These are phyloP conservation scores for Tolypocladium ophioglossoides DNA, from an alignment of 2,329 filamentous ascomycete species.

Conservation along the genomic window DNA sequence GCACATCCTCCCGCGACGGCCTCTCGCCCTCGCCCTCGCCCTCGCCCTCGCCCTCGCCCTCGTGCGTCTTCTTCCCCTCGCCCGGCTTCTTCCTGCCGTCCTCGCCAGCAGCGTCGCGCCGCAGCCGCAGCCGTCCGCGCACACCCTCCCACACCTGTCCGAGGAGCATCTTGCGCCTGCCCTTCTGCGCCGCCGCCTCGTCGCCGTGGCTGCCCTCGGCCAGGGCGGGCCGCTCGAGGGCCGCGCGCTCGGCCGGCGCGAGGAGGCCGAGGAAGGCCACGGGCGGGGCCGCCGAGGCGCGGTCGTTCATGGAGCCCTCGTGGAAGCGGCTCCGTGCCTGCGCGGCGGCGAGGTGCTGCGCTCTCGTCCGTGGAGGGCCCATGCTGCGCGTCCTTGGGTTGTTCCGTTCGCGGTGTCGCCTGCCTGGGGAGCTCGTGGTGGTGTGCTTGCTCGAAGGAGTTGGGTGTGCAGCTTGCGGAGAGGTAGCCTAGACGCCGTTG, in stretches of 20 bases:
- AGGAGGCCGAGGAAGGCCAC: slow-evolving; percentile 46
- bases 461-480: no score
- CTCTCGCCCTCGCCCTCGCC: slow-evolving; percentile 15
- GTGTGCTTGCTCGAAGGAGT: no score
- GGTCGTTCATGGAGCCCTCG: slow-evolving; percentile 83
- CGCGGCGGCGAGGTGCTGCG: slow-evolving; percentile 18
- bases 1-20: slow-evolving; percentile 36
- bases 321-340: slow-evolving; percentile 44
- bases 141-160: slow-evolving; percentile 29
- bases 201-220: neutral
- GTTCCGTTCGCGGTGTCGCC: neutral
- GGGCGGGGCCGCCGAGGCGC: slow-evolving; percentile 60
- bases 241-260: slow-evolving; percentile 18
- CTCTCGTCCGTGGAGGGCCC: slow-evolving; percentile 17
- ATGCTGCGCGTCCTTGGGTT: slow-evolving; percentile 6
- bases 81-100: slow-evolving; percentile 3
- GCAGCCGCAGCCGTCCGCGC: slow-evolving; percentile 19
- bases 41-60: no score
- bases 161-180: slow-evolving; percentile 17
- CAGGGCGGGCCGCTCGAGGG: slow-evolving; percentile 16
- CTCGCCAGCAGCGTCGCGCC: slow-evolving; percentile 9
- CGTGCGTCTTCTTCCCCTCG: slow-evolving; percentile 7
- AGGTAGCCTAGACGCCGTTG: neutral
- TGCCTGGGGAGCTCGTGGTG: neutral
- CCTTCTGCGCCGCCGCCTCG: neutral